Base-by-base conservation (phyloP, 2,329 filamentous ascomycete genomes). In the Phaeophleospora eucalypticola region DNA sequence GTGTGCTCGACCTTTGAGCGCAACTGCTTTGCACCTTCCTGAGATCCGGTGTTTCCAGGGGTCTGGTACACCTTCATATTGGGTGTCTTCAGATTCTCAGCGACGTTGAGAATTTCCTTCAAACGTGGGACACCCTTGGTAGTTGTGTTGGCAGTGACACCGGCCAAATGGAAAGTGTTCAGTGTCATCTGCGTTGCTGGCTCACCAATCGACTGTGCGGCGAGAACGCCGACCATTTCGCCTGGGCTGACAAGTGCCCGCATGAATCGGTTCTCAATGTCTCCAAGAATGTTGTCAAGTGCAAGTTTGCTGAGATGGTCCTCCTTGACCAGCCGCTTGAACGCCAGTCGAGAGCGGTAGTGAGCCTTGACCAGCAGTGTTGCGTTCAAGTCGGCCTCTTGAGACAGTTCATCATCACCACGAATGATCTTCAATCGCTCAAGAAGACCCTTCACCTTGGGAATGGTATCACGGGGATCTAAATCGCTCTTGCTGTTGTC, bases 141-240 rank as follows among this genome's bases (percentile, higher is more conserved):
- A 45, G 98, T 91, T 78, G 98, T 98, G 84, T 98, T 98, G 18
- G 91, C 95, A 32, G 94, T 95, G 51, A 98, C 89, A 95, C 93
- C 93, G 69, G 93, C 90, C 69, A 98, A 98, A 78, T 98, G 93
- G 86, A 98, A 98, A 18, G 93, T 98, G 74, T 98, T 98, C 51
- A 98, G 75, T 1, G 93, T 98, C 93, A 98, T 98, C 76, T 98
- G 93, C 1, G 93, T 98, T 17, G 93, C 94, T 34, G 93, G 93
- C 70, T 98, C 93, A 74, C 93, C 93, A 66, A 98, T 98, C 24
- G 93, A 98, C 72, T 98, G 93, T 4, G 94, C 93, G 54, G 93
- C 93, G 62, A 98, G 75, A 17, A 98, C 93, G 73, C 93, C 93
- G 46, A 98, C 93, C 93, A 98, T 98, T 68, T 98, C 94, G 65